Evolutionary conservation across 202 grass and related monocot genomes (phyloP).

Genomic region (Elaeis oleifera): DNA sequence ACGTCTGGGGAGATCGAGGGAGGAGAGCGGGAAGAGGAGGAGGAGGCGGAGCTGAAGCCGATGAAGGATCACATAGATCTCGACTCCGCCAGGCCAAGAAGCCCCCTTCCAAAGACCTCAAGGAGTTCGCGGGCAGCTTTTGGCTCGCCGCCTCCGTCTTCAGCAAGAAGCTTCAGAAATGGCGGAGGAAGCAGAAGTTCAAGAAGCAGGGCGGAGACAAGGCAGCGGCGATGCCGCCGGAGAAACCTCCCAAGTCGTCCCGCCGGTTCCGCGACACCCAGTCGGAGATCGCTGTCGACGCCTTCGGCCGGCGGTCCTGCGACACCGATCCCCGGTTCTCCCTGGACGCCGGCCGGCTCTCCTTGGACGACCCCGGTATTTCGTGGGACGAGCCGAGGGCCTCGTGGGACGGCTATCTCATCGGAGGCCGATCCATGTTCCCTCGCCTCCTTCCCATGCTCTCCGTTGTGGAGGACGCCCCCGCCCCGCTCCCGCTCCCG

Average conservation of each 20-base stretch:
- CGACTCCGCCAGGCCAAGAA: constrained; percentile 30
- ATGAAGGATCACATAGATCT: constrained; percentile 61
- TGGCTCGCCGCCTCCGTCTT: constrained; percentile 31
- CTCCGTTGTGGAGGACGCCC: constrained; percentile 39
- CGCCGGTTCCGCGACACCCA: constrained; percentile 27
- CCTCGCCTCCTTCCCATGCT: constrained; percentile 31
- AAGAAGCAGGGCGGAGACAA: constrained; percentile 28
- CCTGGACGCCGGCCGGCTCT: constrained; percentile 32
- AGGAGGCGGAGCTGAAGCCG: constrained; percentile 7
- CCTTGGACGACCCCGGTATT: constrained; percentile 23
- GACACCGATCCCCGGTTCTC: constrained; percentile 38
- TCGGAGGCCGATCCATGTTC: constrained; percentile 11
- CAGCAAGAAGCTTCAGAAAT: constrained; percentile 65
- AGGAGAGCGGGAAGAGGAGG: constrained; percentile 6
- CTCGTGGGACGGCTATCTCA: constrained; percentile 44
- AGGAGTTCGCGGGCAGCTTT: constrained; percentile 33
- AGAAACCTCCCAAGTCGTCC: constrained; percentile 1
- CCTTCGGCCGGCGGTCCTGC: constrained; percentile 32
- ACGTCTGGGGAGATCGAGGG: constrained; percentile 16
- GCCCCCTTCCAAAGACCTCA: constrained; percentile 9
- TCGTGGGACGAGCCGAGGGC: constrained; percentile 42
- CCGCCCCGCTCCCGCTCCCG: not conserved
- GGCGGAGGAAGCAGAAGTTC: constrained; percentile 57
- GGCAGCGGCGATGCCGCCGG: not conserved
- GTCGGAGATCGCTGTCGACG: constrained; percentile 28